Base-by-base conservation (phyloP, 495 filamentous ascomycete genomes). In the Cercophora sp. region DNA sequence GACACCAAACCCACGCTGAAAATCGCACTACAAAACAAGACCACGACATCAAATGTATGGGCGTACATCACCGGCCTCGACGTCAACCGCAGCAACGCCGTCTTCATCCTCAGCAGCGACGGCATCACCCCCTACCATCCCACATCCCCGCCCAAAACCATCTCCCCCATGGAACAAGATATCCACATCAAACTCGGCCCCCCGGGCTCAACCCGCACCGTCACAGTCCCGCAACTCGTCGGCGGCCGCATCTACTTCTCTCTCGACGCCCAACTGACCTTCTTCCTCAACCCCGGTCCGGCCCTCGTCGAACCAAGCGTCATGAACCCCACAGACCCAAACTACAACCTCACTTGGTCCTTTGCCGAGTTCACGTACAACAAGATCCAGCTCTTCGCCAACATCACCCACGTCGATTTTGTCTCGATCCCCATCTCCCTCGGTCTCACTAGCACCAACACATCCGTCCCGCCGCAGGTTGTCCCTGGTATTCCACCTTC, bases 361-460 rank as follows among this genome's bases (percentile, higher is more conserved):
- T 91, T 91, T 60, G 78, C 73, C 66, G 87, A 91, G 62, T 87
- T 89, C 64, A 91, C 87, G 2, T 86, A 78, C 68, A 87, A 87
- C 64, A 61, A 61, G 41, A 49, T 66, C 16, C 81, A 89, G 67
- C 73, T 89, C 3, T 91, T 85, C 61, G 85, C 79, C 43, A 91
- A 91, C 60, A 86, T 89, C 58, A 79, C 73, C 47, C 85, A 85
- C 57, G 87, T 91, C 32, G 87, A 91, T 69, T 89, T 89, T 59
- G 79, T 87, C 34, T 71, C 73, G 52, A 56, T 88, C 8, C 85
- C 86, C 8, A 79, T 89, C 45, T 76, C 82, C 5, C 69, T 91
- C 32, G 66, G 75, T 24, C 74, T 91, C 5, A 73, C 69, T 27
- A 80, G 78, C 57, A 69, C 73, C 2, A 65, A 72, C 8, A 79